Conservation (phyloP, 495 filamentous ascomycete genomes). For the Aspergillus haitiensis region DNA sequence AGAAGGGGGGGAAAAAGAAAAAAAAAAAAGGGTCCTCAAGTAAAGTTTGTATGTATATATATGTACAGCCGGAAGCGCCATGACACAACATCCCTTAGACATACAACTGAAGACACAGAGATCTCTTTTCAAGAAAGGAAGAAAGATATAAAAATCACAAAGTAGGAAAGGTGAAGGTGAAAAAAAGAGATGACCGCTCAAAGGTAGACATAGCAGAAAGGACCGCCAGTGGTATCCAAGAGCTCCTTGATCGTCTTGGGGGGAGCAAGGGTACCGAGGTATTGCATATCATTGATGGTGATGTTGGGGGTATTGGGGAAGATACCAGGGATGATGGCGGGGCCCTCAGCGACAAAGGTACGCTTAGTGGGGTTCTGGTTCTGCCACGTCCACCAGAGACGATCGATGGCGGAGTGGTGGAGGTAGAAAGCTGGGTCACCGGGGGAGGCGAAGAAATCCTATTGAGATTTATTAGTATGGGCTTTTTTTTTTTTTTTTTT, state of each 20-base stretch:
- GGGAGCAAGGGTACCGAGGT: slow-evolving; percentile 17
- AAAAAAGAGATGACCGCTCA: neutral
- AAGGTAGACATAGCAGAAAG: slow-evolving; percentile 50
- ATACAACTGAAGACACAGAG: too few species aligned
- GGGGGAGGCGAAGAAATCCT: slow-evolving; percentile 35
- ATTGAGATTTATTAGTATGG: slow-evolving; percentile 31
- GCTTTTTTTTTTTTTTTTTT: too few species aligned
- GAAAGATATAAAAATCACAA: too few species aligned
- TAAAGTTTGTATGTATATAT: too few species aligned
- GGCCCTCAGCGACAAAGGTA: slow-evolving; percentile 20
- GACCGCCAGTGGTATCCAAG: slow-evolving; percentile 43
- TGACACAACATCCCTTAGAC: too few species aligned
- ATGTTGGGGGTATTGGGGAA: slow-evolving; percentile 9
- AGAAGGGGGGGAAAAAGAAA: too few species aligned
- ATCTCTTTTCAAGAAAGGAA: too few species aligned
- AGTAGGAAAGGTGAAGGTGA: too few species aligned
- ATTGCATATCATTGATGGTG: slow-evolving; percentile 19
- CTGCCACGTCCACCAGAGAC: slow-evolving; percentile 62
- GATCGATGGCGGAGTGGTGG: slow-evolving; percentile 57
- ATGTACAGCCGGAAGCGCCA: too few species aligned
- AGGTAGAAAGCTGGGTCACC: slow-evolving; percentile 59
- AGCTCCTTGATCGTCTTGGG: slow-evolving; percentile 27
- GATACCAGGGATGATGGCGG: slow-evolving; percentile 14
- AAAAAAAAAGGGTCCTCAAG: too few species aligned
- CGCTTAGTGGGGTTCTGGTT: slow-evolving; percentile 22